A percentile compares a stretch with the other conserved stretches of the same genome.
Conservation (phyloP, 257 asterid species). For the Solanum rostratum region DNA sequence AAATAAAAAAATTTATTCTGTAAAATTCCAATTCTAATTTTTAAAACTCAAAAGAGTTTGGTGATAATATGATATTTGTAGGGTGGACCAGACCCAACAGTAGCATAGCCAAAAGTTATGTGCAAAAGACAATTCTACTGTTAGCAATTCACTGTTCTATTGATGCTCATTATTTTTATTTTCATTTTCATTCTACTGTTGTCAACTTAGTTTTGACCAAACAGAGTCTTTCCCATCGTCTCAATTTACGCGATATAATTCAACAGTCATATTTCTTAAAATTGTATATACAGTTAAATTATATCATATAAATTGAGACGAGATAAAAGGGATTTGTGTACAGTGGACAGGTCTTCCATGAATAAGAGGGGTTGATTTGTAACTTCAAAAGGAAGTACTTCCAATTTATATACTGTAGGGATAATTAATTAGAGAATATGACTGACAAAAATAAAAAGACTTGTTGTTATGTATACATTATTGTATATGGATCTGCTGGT, state of each 20-base stretch:
- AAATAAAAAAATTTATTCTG: neutral
- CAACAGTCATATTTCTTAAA: neutral
- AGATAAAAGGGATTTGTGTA: no score
- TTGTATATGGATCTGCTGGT: neutral
- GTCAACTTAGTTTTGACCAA: neutral
- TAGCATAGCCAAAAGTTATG: neutral
- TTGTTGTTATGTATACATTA: neutral
- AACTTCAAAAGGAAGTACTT: neutral
- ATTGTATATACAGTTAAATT: neutral
- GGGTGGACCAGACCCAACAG: neutral
- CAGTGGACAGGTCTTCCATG: neutral
- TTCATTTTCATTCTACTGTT: no score
- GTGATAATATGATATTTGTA: neutral
- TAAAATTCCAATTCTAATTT: neutral
- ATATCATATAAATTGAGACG: neutral
- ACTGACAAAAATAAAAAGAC: neutral
- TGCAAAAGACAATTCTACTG: conserved; percentile 6
- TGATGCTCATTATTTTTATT: neutral
- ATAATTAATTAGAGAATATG: neutral
- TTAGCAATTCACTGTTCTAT: neutral
- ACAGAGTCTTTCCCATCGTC: neutral
- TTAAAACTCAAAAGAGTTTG: neutral
- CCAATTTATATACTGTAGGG: neutral
- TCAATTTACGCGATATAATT: no score
- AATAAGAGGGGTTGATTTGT: neutral